phyloP scores from a whole-genome alignment of 805 yeast genomes.

The Candida pseudofarinosa region DNA sequence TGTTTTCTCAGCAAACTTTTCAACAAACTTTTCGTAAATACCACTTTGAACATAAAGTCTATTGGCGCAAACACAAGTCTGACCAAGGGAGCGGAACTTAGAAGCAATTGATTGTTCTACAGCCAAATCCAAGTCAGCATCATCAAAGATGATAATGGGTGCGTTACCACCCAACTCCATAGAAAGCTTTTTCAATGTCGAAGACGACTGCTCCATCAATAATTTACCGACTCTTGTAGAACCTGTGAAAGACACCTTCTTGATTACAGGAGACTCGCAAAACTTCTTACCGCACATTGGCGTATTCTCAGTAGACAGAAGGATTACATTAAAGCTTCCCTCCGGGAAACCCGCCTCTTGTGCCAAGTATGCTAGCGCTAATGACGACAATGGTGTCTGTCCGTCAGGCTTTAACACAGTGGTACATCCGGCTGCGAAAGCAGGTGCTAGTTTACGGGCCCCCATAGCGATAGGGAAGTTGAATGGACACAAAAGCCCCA shows the following conservation, averaged over 20 bases:
- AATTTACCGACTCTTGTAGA: conserved; percentile 71
- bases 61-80: conserved; percentile 79
- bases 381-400: conserved; percentile 57
- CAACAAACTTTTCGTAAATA: conserved; percentile 60
- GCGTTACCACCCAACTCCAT: conserved; percentile 82
- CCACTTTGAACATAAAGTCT: conserved; percentile 61
- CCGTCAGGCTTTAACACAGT: conserved; percentile 58
- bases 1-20: conserved; percentile 46
- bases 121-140: conserved; percentile 64
- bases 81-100: conserved; percentile 75
- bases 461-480: conserved; percentile 69
- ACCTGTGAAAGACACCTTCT: conserved; percentile 74
- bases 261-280: conserved; percentile 52
- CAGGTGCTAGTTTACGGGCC: conserved; percentile 61
- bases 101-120: conserved; percentile 61
- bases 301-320: conserved; percentile 44
- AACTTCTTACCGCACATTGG: conserved; percentile 51
- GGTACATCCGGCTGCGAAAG: conserved; percentile 63
- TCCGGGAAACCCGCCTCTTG: conserved; percentile 59
- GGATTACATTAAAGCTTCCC: conserved; percentile 52
- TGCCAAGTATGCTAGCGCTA: conserved; percentile 52
- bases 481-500: conserved; percentile 63
- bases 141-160: conserved; percentile 71
- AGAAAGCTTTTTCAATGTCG: conserved; percentile 65
- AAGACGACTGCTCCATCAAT: conserved; percentile 56